phyloP scores from a whole-genome alignment of 2,329 filamentous ascomycete species.

The Didymella sp. region DNA sequence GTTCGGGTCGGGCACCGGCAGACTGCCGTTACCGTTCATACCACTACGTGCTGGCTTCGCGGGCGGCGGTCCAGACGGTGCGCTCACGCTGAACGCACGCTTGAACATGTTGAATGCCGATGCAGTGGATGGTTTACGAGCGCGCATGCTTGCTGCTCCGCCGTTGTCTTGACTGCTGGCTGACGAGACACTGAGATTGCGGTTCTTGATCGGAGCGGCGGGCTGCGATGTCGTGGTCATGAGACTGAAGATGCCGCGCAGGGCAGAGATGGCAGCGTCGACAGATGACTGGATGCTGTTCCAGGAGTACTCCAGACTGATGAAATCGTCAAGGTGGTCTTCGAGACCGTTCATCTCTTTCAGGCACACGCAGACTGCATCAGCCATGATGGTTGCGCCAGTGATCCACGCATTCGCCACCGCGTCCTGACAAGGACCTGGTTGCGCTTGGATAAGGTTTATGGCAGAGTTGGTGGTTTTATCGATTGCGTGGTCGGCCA shows the following conservation, averaged over 20 bases:
- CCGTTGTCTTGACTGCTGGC: constrained; percentile 23
- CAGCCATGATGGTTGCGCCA: constrained; percentile 54
- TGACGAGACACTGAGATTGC: constrained; percentile 42
- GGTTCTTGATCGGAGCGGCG: constrained; percentile 13
- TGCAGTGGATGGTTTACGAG: constrained; percentile 35
- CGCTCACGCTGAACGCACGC: constrained; percentile 33
- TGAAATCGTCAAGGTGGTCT: constrained; percentile 53
- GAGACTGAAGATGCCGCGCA: constrained; percentile 56
- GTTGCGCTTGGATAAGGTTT: constrained; percentile 54
- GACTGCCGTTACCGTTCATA: background rate
- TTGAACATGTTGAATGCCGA: constrained; percentile 41
- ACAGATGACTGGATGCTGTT: constrained; percentile 53
- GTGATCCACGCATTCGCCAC: constrained; percentile 56
- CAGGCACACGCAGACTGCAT: constrained; percentile 53
- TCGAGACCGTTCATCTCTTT: constrained; percentile 52
- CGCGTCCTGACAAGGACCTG: constrained; percentile 49
- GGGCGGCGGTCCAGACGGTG: constrained; percentile 26
- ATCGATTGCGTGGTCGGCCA: constrained; percentile 56
- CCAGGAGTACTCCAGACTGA: constrained; percentile 55
- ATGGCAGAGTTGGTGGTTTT: constrained; percentile 55
- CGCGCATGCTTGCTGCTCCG: constrained; percentile 22
- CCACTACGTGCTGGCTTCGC: constrained; percentile 31
- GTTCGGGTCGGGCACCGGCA: constrained; percentile 41
- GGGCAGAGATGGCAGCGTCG: constrained; percentile 50
- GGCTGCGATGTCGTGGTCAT: constrained; percentile 41